These are phyloP conservation scores for Metarhizium guizhouense DNA, from an alignment of 2,329 filamentous ascomycete species.

Conservation along the genomic window DNA sequence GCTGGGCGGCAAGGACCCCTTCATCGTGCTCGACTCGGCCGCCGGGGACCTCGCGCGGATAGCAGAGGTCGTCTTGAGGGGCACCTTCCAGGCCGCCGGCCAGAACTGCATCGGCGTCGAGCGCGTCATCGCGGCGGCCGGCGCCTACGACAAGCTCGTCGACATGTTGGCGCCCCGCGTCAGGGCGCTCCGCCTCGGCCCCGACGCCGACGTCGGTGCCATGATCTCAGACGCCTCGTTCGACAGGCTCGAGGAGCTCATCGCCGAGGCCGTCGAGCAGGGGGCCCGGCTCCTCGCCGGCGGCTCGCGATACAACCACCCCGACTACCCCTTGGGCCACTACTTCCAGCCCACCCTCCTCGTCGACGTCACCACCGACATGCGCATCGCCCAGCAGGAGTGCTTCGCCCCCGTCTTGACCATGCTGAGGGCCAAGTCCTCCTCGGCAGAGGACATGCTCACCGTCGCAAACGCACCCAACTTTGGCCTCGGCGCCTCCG, in stretches of 20 bases:
- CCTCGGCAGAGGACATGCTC: slow-evolving; percentile 55
- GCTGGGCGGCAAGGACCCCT: slow-evolving; percentile 90
- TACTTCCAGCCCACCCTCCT: slow-evolving; percentile 91
- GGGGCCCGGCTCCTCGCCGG: slow-evolving; percentile 79
- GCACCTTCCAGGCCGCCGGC: slow-evolving; percentile 88
- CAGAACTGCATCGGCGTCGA: slow-evolving; percentile 99
- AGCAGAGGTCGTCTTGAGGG: slow-evolving; percentile 75
- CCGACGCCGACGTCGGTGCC: slow-evolving; percentile 73
- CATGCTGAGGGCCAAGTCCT: slow-evolving; percentile 63
- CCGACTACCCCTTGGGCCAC: slow-evolving; percentile 66
- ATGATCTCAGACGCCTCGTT: slow-evolving; percentile 79
- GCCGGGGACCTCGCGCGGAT: slow-evolving; percentile 58
- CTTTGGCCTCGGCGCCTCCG: slow-evolving; percentile 81
- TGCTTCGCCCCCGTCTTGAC: slow-evolving; percentile 90
- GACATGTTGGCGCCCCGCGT: slow-evolving; percentile 65
- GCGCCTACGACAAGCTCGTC: slow-evolving; percentile 67
- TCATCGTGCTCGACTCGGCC: slow-evolving; percentile 77
- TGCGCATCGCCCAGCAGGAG: slow-evolving; percentile 84
- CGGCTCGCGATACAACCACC: slow-evolving; percentile 63
- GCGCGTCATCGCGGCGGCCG: slow-evolving; percentile 74
- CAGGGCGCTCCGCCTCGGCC: slow-evolving; percentile 65
- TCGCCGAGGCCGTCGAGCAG: slow-evolving; percentile 65
- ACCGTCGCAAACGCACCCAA: slow-evolving; percentile 71
- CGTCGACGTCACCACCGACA: slow-evolving; percentile 75
- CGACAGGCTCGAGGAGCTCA: slow-evolving; percentile 62